A percentile compares a stretch with the other conserved stretches of the same genome.
Evolutionary conservation across 2,329 filamentous ascomycete genomes (phyloP).

Genomic region (Monilinia laxa): DNA sequence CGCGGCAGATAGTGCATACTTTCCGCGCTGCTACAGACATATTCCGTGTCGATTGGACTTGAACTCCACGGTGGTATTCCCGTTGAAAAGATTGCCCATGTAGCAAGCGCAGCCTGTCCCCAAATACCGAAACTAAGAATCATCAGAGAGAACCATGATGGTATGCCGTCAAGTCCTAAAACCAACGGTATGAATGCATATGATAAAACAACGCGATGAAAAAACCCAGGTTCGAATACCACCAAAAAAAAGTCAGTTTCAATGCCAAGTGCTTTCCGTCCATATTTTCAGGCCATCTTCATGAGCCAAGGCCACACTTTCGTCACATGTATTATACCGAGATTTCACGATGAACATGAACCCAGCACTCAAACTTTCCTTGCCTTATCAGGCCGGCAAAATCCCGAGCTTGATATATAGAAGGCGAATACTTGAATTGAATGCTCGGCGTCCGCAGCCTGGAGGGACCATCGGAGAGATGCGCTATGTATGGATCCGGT

Average conservation of each 20-base stretch:
- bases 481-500: not conserved
- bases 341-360: no score
- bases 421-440: not conserved
- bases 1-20: not conserved
- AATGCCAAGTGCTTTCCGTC: no score
- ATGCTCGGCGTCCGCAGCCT: not conserved
- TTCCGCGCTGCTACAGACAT: no score
- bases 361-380: no score
- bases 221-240: not conserved
- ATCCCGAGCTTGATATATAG: not conserved
- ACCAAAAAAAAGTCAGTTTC: not conserved
- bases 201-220: not conserved
- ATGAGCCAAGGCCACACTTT: no score
- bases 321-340: no score
- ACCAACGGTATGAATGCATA: not conserved
- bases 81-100: not conserved
- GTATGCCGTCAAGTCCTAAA: accelerated
- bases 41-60: not conserved
- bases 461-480: not conserved
- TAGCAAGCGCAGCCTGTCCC: not conserved
- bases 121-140: not conserved
- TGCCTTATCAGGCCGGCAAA: not conserved
- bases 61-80: not conserved
- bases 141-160: not conserved
- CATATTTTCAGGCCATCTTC: no score